These are phyloP conservation scores for Rehmannia glutinosa DNA, from an alignment of 257 asterid species.

Conservation along the genomic window DNA sequence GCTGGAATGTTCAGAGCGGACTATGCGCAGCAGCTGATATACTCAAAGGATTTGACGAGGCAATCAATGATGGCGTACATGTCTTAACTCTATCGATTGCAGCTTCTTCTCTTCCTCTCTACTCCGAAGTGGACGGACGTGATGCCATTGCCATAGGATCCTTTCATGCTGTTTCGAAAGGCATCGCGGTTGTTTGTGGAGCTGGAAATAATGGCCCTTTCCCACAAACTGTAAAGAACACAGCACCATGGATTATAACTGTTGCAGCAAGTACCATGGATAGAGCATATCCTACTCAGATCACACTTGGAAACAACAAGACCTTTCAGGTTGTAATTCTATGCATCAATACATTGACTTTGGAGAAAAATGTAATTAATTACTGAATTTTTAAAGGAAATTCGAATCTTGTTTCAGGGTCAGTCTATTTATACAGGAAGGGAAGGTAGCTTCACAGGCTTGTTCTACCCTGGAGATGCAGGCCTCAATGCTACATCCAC, in stretches of 20 bases:
- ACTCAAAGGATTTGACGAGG: slow-evolving; percentile 40
- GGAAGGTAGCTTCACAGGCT: background rate
- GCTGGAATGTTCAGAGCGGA: slow-evolving; percentile 18
- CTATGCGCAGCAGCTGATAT: slow-evolving; percentile 35
- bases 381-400: background rate
- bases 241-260: slow-evolving; percentile 39
- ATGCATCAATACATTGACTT: background rate
- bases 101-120: slow-evolving; percentile 21
- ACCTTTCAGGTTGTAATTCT: slow-evolving; percentile 25
- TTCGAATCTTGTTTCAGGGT: slow-evolving; percentile 26
- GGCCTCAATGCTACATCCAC: slow-evolving; percentile 6
- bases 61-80: slow-evolving; percentile 41
- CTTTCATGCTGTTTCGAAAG: slow-evolving; percentile 33
- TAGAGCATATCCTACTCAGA: slow-evolving; percentile 31
- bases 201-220: slow-evolving; percentile 42
- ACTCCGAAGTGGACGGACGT: slow-evolving; percentile 35
- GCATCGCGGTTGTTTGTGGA: slow-evolving; percentile 38
- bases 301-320: slow-evolving; percentile 41
- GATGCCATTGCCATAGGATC: slow-evolving; percentile 41
- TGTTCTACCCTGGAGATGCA: slow-evolving; percentile 25
- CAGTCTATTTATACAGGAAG: slow-evolving; percentile 31
- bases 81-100: slow-evolving; percentile 31
- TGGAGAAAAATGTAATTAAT: background rate
- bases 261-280: slow-evolving; percentile 45
- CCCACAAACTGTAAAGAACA: slow-evolving; percentile 25